Percentiles rank a stretch among this genome's conserved stretches.
Conservation (phyloP, 2,329 filamentous ascomycete species). For the Neurospora sp. region DNA sequence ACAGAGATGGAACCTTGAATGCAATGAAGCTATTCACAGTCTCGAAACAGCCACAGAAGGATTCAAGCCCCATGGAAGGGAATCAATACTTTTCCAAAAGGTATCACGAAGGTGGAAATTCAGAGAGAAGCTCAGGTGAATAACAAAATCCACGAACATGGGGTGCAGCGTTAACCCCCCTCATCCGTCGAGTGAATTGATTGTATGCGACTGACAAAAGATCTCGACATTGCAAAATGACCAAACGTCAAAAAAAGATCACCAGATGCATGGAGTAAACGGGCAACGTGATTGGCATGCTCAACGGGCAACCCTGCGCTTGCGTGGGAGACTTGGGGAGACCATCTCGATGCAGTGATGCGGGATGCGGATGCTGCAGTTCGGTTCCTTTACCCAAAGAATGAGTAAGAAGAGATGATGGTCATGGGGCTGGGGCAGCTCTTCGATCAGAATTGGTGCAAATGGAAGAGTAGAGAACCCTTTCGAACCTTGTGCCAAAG, state of each 20-base stretch:
- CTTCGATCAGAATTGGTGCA: no score
- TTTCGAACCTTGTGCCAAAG: no score
- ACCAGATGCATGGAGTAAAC: background rate
- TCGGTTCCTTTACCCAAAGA: background rate
- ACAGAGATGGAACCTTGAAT: background rate
- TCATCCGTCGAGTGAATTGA: background rate
- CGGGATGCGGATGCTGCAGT: background rate
- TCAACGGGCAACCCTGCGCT: background rate
- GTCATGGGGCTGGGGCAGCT: no score
- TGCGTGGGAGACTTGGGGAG: background rate
- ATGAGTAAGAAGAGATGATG: no score
- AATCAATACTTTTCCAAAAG: background rate
- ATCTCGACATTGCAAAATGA: background rate
- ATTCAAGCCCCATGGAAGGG: background rate
- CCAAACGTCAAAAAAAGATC: background rate
- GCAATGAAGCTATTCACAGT: background rate
- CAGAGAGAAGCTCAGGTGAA: background rate
- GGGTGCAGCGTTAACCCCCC: background rate
- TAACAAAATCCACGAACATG: background rate
- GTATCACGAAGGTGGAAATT: background rate
- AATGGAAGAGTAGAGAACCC: no score
- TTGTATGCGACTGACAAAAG: background rate
- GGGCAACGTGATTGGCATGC: background rate
- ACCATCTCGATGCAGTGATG: background rate
- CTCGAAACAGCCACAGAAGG: background rate